These are phyloP conservation scores for Tephrocybe rancida DNA, from an alignment of 768 basidiomycete species.

Conservation along the genomic window DNA sequence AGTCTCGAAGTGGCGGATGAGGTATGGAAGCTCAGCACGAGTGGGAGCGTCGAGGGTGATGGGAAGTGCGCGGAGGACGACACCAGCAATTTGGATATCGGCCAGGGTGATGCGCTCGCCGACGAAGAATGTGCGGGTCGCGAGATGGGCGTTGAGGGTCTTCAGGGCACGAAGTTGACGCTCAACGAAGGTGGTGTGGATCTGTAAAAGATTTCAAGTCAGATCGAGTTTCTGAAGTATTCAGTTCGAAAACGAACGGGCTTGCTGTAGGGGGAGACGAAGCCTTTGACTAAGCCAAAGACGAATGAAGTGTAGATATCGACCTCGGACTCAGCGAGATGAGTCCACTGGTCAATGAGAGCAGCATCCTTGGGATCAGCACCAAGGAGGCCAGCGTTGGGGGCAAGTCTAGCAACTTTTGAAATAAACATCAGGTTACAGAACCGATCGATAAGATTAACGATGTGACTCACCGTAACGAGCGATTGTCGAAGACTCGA, in stretches of 20 bases:
- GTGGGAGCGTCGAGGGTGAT: conserved; percentile 65
- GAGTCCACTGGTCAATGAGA: conserved; percentile 83
- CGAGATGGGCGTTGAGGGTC: conserved; percentile 75
- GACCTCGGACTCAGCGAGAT: conserved; percentile 73
- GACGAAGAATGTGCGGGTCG: conserved; percentile 85
- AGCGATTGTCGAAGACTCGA: conserved; percentile 81
- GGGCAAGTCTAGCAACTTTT: conserved; percentile 80
- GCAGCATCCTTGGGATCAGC: conserved; percentile 65
- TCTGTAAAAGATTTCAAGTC: conserved; percentile 34
- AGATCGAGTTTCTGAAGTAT: neutral
- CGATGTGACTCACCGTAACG: conserved; percentile 75
- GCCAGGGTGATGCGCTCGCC: conserved; percentile 94
- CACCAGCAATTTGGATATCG: conserved; percentile 71
- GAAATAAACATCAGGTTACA: conserved; percentile 10
- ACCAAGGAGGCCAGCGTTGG: conserved; percentile 82
- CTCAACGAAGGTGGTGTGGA: conserved; percentile 57
- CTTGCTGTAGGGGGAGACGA: conserved; percentile 76
- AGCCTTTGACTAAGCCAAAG: conserved; percentile 43
- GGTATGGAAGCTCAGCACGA: conserved; percentile 72
- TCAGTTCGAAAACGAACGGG: conserved; percentile 40
- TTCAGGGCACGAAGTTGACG: conserved; percentile 58
- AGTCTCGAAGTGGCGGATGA: conserved; percentile 86
- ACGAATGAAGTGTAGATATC: conserved; percentile 37
- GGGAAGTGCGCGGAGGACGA: conserved; percentile 54
- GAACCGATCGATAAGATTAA: conserved; percentile 34